Evolutionary conservation across 148 eudicot genomes (phyloP).

Genomic region (Rhododendron henanense): DNA sequence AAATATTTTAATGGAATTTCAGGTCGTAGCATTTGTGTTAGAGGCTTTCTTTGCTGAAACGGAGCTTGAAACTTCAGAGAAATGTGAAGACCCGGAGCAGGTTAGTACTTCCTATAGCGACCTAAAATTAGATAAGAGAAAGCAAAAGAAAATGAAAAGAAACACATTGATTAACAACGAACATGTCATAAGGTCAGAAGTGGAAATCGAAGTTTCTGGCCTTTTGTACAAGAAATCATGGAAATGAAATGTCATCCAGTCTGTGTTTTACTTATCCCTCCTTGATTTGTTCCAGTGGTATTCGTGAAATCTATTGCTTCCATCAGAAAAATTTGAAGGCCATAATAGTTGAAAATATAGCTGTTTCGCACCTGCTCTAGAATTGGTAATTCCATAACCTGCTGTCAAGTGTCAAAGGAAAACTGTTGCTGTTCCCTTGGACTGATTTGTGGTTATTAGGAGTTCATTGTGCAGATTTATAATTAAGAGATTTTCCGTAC

Average conservation of each 20-base stretch:
- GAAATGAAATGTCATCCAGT: neutral
- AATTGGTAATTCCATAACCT: neutral
- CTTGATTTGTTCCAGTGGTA: neutral
- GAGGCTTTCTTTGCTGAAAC: slow-evolving; percentile 96
- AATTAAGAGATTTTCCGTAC: neutral
- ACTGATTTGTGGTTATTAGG: neutral
- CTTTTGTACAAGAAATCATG: neutral
- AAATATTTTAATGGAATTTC: slow-evolving; percentile 24
- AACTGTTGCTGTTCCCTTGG: neutral
- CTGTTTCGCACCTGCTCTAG: neutral
- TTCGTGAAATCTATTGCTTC: neutral
- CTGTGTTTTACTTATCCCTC: neutral
- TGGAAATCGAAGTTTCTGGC: neutral
- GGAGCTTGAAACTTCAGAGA: slow-evolving; percentile 68
- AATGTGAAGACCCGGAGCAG: slow-evolving; percentile 28
- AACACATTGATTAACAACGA: neutral
- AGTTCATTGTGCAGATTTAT: neutral
- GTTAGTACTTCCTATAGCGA: slow-evolving; percentile 31
- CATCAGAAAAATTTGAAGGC: neutral
- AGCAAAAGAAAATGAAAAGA: neutral
- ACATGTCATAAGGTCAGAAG: neutral
- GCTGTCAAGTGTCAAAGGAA: neutral
- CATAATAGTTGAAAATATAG: neutral
- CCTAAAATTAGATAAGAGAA: neutral
- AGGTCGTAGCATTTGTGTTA: slow-evolving; percentile 92